Evolutionary conservation across 2,329 filamentous ascomycete species (phyloP), one percentile per base, ranked within the genome.

Genomic region (Fusarium keratoplasticum): DNA sequence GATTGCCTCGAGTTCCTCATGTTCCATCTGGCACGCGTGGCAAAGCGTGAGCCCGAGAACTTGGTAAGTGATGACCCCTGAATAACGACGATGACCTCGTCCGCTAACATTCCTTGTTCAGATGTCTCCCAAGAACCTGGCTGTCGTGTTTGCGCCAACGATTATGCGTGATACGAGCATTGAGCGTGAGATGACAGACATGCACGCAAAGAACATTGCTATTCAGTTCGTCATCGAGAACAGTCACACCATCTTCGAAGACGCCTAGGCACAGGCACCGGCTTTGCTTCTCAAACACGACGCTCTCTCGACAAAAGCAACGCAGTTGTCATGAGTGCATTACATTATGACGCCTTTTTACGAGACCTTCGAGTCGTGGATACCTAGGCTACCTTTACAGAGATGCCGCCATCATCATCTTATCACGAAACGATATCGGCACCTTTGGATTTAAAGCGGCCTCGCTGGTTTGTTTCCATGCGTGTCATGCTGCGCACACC

Each of bases 41-140:
- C 97, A 67, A 88, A 91, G 76, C 91, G 94, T 73, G 93, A 97
- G 81, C 89, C 89, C 42, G 93, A 97, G 81, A 98, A 98, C 80
- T 83, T 98, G 82, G 92, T 94, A 87, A 77, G 91, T 85, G 9
- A 7, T 35, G 20, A 8, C 18, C 13, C 20, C 3, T 42, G 18
- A 54, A 63, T 57, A 7, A n/a, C 22, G 29, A 16, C 7, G 1
- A 27, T 47, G 7, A n/a, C 10, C 2, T 8, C 16, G 36, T 1
- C 29, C 20, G 29, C 76, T 81, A 63, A 81, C 5, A 16, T 40
- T 4, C 33, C 16, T 35, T 31, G 3, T 69, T 3, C 25, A 94
- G 91, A 99, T 99, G 96, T 98, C 95, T 27, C 94, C 96, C 66
- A 94, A 97, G 84, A 99, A 99, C 81, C 86, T 98, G 70, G 95